phyloP scores from a whole-genome alignment of 805 yeast species.

The Starmerella cellae region DNA sequence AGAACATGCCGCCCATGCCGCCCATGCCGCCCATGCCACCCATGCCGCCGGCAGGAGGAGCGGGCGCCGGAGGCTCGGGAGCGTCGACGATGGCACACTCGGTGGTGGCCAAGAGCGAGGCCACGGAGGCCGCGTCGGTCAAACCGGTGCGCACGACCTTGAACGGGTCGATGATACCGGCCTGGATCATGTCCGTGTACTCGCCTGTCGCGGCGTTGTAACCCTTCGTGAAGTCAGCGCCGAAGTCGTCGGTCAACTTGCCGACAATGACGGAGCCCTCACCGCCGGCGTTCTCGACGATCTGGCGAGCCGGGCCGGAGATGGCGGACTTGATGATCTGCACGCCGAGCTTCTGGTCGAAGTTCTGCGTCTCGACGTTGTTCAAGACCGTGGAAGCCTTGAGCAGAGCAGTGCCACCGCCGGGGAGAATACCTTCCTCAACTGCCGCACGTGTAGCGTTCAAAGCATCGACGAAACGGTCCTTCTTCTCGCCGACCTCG shows the following conservation, averaged over 20 bases:
- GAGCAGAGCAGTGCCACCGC: conserved; percentile 96
- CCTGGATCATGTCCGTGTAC: conserved; percentile 87
- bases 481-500: conserved; percentile 99
- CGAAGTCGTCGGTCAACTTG: conserved; percentile 46
- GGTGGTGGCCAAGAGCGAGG: conserved; percentile 91
- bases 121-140: conserved; percentile 95
- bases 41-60: conserved; percentile 51
- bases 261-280: conserved; percentile 97
- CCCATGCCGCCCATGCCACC: conserved; percentile 41
- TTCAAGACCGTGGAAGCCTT: conserved; percentile 77
- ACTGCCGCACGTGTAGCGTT: conserved; percentile 99
- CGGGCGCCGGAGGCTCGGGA: conserved; percentile 53
- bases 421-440: conserved; percentile 96
- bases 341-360: conserved; percentile 93
- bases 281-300: conserved; percentile 92
- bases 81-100: conserved; percentile 97
- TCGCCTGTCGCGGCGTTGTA: conserved; percentile 87
- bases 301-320: conserved; percentile 88
- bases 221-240: conserved; percentile 72
- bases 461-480: conserved; percentile 94
- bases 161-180: conserved; percentile 97
- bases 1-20: conserved; percentile 26
- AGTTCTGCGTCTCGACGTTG: conserved; percentile 62
- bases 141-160: conserved; percentile 93
- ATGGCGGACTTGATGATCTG: conserved; percentile 85